phyloP scores from a whole-genome alignment of 768 basidiomycete species.

The Tricholomella constricta region DNA sequence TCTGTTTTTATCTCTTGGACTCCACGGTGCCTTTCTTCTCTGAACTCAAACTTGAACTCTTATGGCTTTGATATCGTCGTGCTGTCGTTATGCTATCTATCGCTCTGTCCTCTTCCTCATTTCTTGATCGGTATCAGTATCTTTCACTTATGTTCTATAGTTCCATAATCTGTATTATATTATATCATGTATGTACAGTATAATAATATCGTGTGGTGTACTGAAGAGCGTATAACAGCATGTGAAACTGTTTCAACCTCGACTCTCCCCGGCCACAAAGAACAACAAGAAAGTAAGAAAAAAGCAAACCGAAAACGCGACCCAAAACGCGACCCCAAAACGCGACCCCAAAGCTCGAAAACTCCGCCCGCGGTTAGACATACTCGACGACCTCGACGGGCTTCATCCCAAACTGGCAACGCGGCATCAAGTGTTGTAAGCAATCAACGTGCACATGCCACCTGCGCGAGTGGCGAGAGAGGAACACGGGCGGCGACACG shows the following conservation, averaged over 20 bases:
- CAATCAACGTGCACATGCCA: conserved; percentile 19
- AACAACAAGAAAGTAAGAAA: background rate
- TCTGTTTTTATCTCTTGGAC: too few relatives aligned
- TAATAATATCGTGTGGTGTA: background rate
- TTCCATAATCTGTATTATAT: background rate
- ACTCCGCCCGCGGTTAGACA: too few relatives aligned
- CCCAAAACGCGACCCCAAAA: background rate
- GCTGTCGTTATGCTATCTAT: too few relatives aligned
- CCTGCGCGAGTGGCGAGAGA: conserved; percentile 17
- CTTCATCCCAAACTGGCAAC: conserved; percentile 17
- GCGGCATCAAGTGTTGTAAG: conserved; percentile 17
- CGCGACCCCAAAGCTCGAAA: too few relatives aligned
- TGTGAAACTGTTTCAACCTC: too few relatives aligned
- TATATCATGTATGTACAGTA: background rate
- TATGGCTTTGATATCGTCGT: too few relatives aligned
- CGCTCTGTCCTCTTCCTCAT: too few relatives aligned
- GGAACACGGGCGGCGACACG: conserved; percentile 18
- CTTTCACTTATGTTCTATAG: too few relatives aligned
- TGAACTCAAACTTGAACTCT: too few relatives aligned
- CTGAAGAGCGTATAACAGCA: too few relatives aligned
- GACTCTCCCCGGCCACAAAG: background rate
- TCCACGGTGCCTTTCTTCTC: too few relatives aligned
- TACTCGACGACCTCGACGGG: conserved; percentile 12
- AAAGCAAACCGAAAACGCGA: background rate
- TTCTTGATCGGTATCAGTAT: too few relatives aligned